Evolutionary conservation across 352 stramenopile species (phyloP).

Genomic region (Phytopythium oedochilum): DNA sequence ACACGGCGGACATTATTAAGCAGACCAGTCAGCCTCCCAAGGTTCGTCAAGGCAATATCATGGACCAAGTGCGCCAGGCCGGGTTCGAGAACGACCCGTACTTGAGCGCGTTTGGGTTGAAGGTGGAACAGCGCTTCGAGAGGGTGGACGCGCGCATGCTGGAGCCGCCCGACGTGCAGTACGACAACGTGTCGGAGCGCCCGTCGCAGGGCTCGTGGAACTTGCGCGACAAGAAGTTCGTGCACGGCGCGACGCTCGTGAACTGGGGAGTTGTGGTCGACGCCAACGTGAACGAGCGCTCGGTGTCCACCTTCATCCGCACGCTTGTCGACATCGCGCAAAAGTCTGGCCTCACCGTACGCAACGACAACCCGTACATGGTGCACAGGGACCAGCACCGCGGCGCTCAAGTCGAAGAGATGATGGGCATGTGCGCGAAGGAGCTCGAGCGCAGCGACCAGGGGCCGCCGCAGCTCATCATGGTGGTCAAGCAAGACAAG

Average conservation of each 20-base stretch:
- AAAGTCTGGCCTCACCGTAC: conserved; percentile 35
- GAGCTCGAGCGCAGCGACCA: conserved; percentile 31
- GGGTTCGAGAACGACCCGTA: conserved; percentile 73
- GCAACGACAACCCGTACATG: conserved; percentile 30
- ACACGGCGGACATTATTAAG: conserved; percentile 83
- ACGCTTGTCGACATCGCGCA: conserved; percentile 26
- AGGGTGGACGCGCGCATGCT: conserved; percentile 42
- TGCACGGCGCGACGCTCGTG: conserved; percentile 34
- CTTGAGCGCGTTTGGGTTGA: conserved; percentile 54
- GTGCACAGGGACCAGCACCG: conserved; percentile 34
- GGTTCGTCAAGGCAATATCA: conserved; percentile 45
- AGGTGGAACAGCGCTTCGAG: conserved; percentile 48
- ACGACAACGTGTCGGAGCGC: conserved; percentile 49
- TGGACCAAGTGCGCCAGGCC: conserved; percentile 52
- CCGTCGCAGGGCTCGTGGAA: conserved; percentile 71
- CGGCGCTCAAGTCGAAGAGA: conserved; percentile 39
- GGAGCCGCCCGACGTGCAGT: conserved; percentile 58
- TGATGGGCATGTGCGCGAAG: conserved; percentile 54
- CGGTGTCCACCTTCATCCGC: conserved; percentile 40
- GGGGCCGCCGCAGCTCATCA: conserved; percentile 42
- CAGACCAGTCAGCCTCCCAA: conserved; percentile 48
- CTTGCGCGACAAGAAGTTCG: conserved; percentile 66
- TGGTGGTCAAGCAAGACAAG: conserved; percentile 53
- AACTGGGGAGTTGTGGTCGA: conserved; percentile 61
- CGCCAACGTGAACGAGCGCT: conserved; percentile 25